Conservation (phyloP, 2,329 filamentous ascomycete genomes). For the Xenoacremonium recifei region DNA sequence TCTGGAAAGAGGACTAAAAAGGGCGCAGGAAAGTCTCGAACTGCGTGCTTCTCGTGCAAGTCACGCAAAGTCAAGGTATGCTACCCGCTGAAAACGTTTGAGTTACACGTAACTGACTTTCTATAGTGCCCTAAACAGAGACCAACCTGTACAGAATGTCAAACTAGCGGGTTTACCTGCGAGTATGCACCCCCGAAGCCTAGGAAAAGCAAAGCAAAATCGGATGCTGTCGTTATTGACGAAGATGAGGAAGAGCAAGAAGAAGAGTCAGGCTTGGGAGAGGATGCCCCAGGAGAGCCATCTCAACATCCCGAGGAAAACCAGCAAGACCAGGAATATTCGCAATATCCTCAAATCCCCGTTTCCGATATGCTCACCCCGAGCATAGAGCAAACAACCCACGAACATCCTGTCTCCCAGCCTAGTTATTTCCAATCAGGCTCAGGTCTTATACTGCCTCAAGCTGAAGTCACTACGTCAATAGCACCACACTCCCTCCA, state of each 20-base stretch:
- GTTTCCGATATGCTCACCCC: constrained; percentile 26
- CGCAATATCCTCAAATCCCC: constrained; percentile 28
- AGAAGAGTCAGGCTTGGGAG: constrained; percentile 11
- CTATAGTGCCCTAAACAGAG: constrained; percentile 39
- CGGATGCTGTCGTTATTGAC: constrained; percentile 14
- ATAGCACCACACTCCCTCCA: constrained; percentile 11
- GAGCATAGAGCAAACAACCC: constrained; percentile 16
- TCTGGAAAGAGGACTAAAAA: constrained; percentile 15
- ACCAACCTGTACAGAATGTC: constrained; percentile 40
- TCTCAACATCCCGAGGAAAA: constrained; percentile 11
- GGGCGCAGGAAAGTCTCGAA: constrained; percentile 29
- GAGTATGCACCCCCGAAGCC: constrained; percentile 37
- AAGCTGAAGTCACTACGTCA: constrained; percentile 16
- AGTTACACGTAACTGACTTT: background rate
- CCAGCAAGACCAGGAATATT: constrained; percentile 18
- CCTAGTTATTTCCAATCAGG: constrained; percentile 28
- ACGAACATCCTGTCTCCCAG: constrained; percentile 15
- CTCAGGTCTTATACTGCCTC: constrained; percentile 24
- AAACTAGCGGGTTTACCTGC: constrained; percentile 30
- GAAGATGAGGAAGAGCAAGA: constrained; percentile 13
- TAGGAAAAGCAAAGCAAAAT: constrained; percentile 21
- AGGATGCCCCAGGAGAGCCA: constrained; percentile 14
- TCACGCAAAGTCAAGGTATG: constrained; percentile 38
- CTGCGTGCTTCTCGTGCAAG: constrained; percentile 38
- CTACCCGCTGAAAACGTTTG: background rate